phyloP scores from a whole-genome alignment of 148 eudicot species.

The Heliamphora exappendiculata region DNA sequence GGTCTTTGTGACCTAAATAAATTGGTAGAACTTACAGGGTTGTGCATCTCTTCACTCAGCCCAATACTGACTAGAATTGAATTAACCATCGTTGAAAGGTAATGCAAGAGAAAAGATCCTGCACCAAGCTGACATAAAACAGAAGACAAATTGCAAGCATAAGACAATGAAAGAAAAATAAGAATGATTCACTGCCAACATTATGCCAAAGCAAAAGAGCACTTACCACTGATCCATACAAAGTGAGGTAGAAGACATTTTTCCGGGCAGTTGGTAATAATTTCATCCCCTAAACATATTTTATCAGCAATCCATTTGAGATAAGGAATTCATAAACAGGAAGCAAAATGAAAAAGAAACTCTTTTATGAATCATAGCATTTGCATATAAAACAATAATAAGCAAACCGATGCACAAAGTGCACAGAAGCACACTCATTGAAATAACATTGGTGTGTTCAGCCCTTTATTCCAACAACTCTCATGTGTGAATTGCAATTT shows the following conservation, averaged over 20 bases:
- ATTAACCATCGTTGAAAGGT: slow-evolving; percentile 62
- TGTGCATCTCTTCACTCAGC: slow-evolving; percentile 86
- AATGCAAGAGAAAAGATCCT: slow-evolving; percentile 65
- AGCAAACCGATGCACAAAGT: background rate
- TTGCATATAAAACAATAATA: background rate
- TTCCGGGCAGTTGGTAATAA: slow-evolving; percentile 84
- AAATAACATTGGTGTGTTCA: background rate
- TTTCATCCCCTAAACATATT: slow-evolving; percentile 69
- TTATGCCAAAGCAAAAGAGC: slow-evolving; percentile 1
- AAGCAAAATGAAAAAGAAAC: background rate
- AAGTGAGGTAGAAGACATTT: slow-evolving; percentile 57
- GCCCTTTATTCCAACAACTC: background rate
- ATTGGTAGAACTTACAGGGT: slow-evolving; percentile 53
- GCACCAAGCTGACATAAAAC: slow-evolving; percentile 59
- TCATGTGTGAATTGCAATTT: background rate
- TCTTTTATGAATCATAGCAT: background rate
- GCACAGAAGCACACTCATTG: background rate
- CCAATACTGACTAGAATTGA: slow-evolving; percentile 79
- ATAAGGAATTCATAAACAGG: background rate
- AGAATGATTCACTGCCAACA: background rate
- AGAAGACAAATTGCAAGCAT: background rate
- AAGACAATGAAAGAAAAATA: slow-evolving; percentile 1
- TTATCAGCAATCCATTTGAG: slow-evolving; percentile 12
- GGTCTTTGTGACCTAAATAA: background rate
- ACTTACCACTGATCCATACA: slow-evolving; percentile 77